These are phyloP conservation scores for Linaria vulgaris DNA, from an alignment of 257 asterid genomes.

Conservation along the genomic window DNA sequence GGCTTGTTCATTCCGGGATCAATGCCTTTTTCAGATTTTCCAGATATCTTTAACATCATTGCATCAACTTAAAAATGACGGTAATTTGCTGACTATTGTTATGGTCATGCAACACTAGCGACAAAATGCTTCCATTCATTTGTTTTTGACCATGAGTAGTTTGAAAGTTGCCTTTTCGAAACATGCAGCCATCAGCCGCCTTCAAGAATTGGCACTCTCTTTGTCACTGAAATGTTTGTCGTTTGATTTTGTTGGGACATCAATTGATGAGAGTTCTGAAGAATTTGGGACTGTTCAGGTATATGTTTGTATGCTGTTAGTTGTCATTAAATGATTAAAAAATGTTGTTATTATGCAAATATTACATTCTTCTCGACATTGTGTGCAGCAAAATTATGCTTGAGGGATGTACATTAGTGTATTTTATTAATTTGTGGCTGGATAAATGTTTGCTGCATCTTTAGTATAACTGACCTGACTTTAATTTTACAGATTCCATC, in stretches of 20 bases:
- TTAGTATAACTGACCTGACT: slow-evolving; percentile 22
- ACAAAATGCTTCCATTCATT: background rate
- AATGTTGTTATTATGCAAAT: slow-evolving; percentile 10
- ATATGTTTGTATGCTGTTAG: slow-evolving; percentile 1
- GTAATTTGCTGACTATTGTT: slow-evolving; percentile 38
- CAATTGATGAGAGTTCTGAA: slow-evolving; percentile 96
- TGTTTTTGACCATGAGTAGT: slow-evolving; percentile 18
- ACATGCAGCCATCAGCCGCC: slow-evolving; percentile 62
- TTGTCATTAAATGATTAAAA: slow-evolving; percentile 2
- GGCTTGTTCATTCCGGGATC: slow-evolving; percentile 88
- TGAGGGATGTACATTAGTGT: background rate
- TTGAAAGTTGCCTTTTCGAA: slow-evolving; percentile 19
- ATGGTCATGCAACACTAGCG: slow-evolving; percentile 14
- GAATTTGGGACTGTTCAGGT: slow-evolving; percentile 99
- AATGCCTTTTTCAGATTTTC: slow-evolving; percentile 83
- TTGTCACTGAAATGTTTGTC: slow-evolving; percentile 87
- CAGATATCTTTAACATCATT: slow-evolving; percentile 89
- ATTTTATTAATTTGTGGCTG: slow-evolving; percentile 10
- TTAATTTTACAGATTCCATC: slow-evolving; percentile 70
- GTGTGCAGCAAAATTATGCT: background rate
- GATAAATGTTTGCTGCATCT: slow-evolving; percentile 23
- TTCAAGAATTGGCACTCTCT: slow-evolving; percentile 88
- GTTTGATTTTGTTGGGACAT: slow-evolving; percentile 93
- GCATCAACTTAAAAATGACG: slow-evolving; percentile 84
- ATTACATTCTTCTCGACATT: too few species aligned